A percentile compares a stretch with the other conserved stretches of the same genome.
Conservation (phyloP, 2,329 filamentous ascomycete genomes). For the Pezicula neosporulosa region DNA sequence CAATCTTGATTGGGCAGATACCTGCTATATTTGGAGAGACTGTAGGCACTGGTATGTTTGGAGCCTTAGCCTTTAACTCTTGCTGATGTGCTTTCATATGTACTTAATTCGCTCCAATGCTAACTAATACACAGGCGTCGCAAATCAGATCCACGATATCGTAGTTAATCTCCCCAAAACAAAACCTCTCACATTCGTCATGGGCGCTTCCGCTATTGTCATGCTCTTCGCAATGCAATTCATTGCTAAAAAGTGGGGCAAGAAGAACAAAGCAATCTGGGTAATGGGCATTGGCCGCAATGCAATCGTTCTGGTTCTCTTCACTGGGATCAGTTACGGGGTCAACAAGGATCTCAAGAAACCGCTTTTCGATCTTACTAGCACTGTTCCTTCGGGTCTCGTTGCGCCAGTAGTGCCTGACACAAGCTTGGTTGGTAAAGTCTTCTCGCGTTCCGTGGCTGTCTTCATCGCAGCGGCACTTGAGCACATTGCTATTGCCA, state of each 20-base stretch:
- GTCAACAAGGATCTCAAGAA: constrained; percentile 45
- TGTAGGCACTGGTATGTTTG: constrained; percentile 42
- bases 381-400: constrained; percentile 54
- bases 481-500: constrained; percentile 62
- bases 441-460: constrained; percentile 51
- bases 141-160: constrained; percentile 55
- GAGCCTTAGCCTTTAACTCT: background rate
- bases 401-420: constrained; percentile 46
- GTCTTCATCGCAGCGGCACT: constrained; percentile 45
- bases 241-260: constrained; percentile 49
- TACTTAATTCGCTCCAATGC: background rate
- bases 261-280: constrained; percentile 55
- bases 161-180: constrained; percentile 53
- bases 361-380: constrained; percentile 49
- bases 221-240: constrained; percentile 53
- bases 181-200: constrained; percentile 43
- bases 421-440: constrained; percentile 44
- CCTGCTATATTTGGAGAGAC: constrained; percentile 31
- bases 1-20: constrained; percentile 62
- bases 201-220: constrained; percentile 55
- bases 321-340: constrained; percentile 59
- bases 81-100: background rate
- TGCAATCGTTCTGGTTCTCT: constrained; percentile 57
- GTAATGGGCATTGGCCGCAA: constrained; percentile 58
- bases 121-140: constrained; percentile 17